These are phyloP conservation scores for Phaffomyces antillensis DNA, from an alignment of 805 yeast genomes.

Conservation along the genomic window DNA sequence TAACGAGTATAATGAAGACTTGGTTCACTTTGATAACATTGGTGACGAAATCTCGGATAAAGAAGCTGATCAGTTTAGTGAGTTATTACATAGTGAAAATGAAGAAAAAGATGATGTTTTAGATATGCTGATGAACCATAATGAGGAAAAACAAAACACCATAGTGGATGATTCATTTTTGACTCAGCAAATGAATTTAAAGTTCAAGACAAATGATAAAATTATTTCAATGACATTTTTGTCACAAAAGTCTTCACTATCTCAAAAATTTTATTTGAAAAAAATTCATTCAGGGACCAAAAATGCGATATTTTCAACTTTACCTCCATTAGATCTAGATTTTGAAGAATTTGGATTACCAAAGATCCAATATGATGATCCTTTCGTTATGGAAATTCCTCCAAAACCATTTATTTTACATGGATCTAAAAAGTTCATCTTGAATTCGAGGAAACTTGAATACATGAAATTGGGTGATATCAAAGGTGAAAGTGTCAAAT, in stretches of 20 bases:
- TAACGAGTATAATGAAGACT: conserved; percentile 6
- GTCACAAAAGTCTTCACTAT: background rate
- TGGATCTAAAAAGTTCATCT: conserved; percentile 57
- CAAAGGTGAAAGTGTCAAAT: conserved; percentile 8
- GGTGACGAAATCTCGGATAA: background rate
- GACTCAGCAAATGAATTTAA: conserved; percentile 6
- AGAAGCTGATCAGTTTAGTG: background rate
- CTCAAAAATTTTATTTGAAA: background rate
- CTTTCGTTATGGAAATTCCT: conserved; percentile 47
- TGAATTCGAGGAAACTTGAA: conserved; percentile 33
- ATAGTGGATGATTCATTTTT: conserved; percentile 7
- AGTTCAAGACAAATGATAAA: background rate
- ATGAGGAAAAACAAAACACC: background rate
- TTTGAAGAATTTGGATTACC: conserved; percentile 43
- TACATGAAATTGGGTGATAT: conserved; percentile 26
- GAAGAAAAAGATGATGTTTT: background rate
- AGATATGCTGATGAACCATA: background rate
- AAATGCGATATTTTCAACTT: conserved; percentile 4
- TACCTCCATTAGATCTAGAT: conserved; percentile 24
- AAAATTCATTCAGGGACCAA: background rate
- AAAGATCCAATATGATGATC: conserved; percentile 49
- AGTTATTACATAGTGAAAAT: background rate
- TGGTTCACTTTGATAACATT: background rate
- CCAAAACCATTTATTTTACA: conserved; percentile 48
- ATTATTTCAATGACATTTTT: background rate